phyloP scores from a whole-genome alignment of 208 protist genomes.

The Leishmania aethiopica region DNA sequence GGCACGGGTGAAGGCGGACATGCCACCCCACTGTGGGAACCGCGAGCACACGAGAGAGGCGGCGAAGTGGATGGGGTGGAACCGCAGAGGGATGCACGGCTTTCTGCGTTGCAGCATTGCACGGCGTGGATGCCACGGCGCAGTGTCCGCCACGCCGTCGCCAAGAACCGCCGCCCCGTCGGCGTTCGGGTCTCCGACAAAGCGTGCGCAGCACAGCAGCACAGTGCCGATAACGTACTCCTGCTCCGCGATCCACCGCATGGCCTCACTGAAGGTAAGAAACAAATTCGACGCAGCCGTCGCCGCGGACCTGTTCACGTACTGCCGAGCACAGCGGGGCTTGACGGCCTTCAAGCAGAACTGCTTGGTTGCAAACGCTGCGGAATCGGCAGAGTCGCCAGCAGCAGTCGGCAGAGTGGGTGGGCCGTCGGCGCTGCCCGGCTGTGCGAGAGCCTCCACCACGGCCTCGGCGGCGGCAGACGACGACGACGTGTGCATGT shows the following conservation, averaged over 20 bases:
- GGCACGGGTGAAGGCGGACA: conserved; percentile 45
- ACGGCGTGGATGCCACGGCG: conserved; percentile 15
- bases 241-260: conserved; percentile 79
- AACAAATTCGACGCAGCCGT: conserved; percentile 43
- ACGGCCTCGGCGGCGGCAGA: conserved; percentile 12
- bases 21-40: conserved; percentile 60
- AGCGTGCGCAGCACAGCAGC: conserved; percentile 60
- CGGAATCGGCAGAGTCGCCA: not conserved
- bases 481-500: conserved; percentile 3
- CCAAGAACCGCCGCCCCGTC: conserved; percentile 23
- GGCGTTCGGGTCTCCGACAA: conserved; percentile 27
- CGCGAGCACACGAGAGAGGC: conserved; percentile 43
- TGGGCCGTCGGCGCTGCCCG: not conserved
- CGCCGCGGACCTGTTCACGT: conserved; percentile 18
- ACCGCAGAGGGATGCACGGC: conserved; percentile 45
- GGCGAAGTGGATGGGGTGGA: conserved; percentile 64
- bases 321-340: conserved; percentile 30
- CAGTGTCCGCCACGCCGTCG: conserved; percentile 17
- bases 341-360: conserved; percentile 24
- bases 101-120: conserved; percentile 28
- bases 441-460: conserved; percentile 17
- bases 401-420: not conserved
- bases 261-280: conserved; percentile 53
- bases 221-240: conserved; percentile 86
- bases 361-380: not conserved